These are phyloP conservation scores for Pyrus communis DNA, from an alignment of 306 rosid genomes.

Conservation along the genomic window DNA sequence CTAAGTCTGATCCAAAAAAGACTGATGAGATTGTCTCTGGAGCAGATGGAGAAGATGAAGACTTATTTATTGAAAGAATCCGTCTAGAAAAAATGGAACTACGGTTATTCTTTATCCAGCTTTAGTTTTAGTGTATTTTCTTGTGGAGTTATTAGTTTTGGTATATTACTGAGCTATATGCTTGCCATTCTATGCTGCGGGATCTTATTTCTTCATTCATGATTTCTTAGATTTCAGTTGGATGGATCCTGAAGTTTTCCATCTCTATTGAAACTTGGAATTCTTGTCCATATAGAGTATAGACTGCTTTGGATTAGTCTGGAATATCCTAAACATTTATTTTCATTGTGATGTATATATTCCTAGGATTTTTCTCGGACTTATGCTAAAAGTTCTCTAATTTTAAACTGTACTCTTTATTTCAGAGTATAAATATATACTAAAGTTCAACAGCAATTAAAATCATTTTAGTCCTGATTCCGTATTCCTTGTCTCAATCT, in stretches of 20 bases:
- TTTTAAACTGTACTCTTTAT: background rate
- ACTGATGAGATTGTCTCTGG: conserved; percentile 42
- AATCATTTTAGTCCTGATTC: background rate
- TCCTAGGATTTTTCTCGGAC: background rate
- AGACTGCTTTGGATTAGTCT: background rate
- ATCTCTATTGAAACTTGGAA: background rate
- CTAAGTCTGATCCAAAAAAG: conserved; percentile 43
- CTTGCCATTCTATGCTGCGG: background rate
- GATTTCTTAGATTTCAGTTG: background rate
- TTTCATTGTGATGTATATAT: background rate
- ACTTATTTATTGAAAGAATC: conserved; percentile 61
- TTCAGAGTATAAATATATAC: background rate
- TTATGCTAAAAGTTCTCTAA: background rate
- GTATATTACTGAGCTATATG: background rate
- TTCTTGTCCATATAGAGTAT: background rate
- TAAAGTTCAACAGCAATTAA: background rate
- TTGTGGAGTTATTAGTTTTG: background rate
- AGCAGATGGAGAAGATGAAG: conserved; percentile 44
- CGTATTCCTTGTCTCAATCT: background rate
- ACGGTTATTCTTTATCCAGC: conserved; percentile 36
- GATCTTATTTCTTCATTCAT: background rate
- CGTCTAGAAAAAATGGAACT: conserved; percentile 84
- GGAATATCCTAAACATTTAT: background rate
- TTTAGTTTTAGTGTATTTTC: background rate
- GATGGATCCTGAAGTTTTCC: background rate